phyloP scores from a whole-genome alignment of 2,329 filamentous ascomycete species.

The Cercospora beticola region DNA sequence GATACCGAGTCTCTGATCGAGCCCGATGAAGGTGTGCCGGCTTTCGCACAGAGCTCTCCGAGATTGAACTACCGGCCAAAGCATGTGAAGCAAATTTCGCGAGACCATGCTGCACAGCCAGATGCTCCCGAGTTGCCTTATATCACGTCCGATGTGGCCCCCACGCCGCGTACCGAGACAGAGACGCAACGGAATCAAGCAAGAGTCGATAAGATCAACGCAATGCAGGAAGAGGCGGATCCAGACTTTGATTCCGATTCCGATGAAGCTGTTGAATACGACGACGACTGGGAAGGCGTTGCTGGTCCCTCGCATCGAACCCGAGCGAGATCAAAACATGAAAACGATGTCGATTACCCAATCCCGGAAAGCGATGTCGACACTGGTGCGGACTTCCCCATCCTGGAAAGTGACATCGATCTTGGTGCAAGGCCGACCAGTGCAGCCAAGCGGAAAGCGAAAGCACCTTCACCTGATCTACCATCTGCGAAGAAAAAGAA shows the following conservation, averaged over 20 bases:
- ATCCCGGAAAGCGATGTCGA: neutral
- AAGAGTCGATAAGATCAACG: neutral
- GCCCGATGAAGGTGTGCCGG: neutral
- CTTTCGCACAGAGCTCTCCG: neutral
- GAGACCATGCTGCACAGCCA: neutral
- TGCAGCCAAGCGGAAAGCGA: neutral
- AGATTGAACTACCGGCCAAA: neutral
- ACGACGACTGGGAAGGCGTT: neutral
- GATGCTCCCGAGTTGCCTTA: neutral
- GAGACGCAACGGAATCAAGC: neutral
- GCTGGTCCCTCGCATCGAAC: neutral
- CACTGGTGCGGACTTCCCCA: neutral
- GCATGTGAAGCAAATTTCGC: neutral
- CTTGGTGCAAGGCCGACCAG: neutral
- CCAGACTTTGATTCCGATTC: neutral
- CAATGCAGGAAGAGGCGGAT: constrained; percentile 8
- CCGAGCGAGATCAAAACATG: constrained; percentile 1
- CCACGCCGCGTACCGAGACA: neutral
- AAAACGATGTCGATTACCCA: neutral
- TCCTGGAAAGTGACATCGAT: neutral
- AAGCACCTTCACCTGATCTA: neutral
- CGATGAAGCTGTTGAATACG: neutral
- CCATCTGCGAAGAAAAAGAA: neutral
- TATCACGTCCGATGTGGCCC: neutral
- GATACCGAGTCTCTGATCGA: constrained; percentile 1